These are phyloP conservation scores for Colletotrichum sublineola DNA, from an alignment of 2,329 filamentous ascomycete species.

Conservation along the genomic window DNA sequence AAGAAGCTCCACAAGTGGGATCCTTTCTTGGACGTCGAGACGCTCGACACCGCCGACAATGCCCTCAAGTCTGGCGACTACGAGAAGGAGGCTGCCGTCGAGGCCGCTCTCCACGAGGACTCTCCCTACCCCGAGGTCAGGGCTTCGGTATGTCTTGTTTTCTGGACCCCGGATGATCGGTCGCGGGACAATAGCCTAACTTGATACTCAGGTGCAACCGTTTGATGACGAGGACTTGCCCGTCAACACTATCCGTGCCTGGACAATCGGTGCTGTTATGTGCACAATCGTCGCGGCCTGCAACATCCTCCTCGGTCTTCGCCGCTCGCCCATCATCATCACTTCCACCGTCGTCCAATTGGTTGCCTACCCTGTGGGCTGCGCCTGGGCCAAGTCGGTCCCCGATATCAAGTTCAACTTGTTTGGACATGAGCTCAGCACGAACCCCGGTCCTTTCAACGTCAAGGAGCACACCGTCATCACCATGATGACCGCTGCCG, in stretches of 20 bases:
- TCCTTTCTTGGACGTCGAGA: conserved; percentile 67
- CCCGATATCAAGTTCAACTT: conserved; percentile 49
- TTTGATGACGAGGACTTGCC: conserved; percentile 64
- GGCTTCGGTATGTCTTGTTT: conserved; percentile 47
- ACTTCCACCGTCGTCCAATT: conserved; percentile 68
- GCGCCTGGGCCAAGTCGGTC: conserved; percentile 51
- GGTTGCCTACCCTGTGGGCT: conserved; percentile 63
- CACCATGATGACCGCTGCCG: conserved; percentile 59
- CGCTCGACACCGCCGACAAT: conserved; percentile 65
- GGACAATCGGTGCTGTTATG: conserved; percentile 68
- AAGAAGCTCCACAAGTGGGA: conserved; percentile 68
- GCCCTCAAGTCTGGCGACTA: conserved; percentile 59
- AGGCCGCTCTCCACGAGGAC: conserved; percentile 64
- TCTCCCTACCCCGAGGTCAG: conserved; percentile 68
- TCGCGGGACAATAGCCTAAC: conserved; percentile 32
- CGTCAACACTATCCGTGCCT: conserved; percentile 71
- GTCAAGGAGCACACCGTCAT: conserved; percentile 65
- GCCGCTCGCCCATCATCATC: conserved; percentile 65
- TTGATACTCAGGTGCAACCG: conserved; percentile 23
- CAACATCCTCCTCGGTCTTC: conserved; percentile 66
- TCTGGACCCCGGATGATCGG: no score
- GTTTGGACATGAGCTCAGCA: conserved; percentile 51
- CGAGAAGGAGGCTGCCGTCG: conserved; percentile 60
- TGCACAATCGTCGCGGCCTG: conserved; percentile 69
- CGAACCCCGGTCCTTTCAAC: conserved; percentile 60